Conservation (phyloP, 2,329 filamentous ascomycete species). For the Neofusicoccum laricinum region DNA sequence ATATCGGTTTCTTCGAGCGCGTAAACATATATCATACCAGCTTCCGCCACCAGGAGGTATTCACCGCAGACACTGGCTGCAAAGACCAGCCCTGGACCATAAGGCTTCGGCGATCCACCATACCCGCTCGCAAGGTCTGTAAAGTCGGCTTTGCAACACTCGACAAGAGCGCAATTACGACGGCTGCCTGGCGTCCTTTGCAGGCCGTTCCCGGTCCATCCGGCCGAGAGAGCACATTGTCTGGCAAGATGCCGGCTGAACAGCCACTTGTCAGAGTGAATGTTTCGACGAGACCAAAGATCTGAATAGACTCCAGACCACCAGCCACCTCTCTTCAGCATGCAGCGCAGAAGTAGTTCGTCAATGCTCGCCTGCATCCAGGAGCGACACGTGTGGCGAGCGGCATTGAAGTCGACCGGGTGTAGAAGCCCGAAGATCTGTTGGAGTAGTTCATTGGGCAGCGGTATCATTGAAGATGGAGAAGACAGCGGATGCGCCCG, state of each 20-base stretch:
- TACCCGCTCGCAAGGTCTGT: not conserved
- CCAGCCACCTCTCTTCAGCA: constrained; percentile 58
- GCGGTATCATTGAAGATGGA: not conserved
- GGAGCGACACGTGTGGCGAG: constrained; percentile 56
- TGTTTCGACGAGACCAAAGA: constrained; percentile 7
- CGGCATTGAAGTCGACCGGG: constrained; percentile 57
- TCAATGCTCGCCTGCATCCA: constrained; percentile 62
- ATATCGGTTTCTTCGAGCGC: constrained; percentile 39
- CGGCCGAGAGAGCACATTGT: constrained; percentile 46
- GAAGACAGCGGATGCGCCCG: not conserved
- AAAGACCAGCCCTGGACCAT: constrained; percentile 40
- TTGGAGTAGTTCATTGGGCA: constrained; percentile 47
- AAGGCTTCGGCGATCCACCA: not conserved
- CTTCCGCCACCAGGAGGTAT: constrained; percentile 56
- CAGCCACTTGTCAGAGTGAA: constrained; percentile 30
- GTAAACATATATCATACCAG: constrained; percentile 58
- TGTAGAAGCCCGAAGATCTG: constrained; percentile 45
- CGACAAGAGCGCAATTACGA: not conserved
- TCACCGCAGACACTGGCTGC: constrained; percentile 57
- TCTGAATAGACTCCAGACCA: constrained; percentile 28
- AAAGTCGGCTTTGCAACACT: constrained; percentile 20
- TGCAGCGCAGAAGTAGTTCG: constrained; percentile 46
- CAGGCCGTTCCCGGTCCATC: constrained; percentile 40
- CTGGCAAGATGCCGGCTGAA: constrained; percentile 49
- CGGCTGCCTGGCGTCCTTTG: constrained; percentile 20